phyloP scores from a whole-genome alignment of 176 grass and related monocot species.

The Carex pumila region DNA sequence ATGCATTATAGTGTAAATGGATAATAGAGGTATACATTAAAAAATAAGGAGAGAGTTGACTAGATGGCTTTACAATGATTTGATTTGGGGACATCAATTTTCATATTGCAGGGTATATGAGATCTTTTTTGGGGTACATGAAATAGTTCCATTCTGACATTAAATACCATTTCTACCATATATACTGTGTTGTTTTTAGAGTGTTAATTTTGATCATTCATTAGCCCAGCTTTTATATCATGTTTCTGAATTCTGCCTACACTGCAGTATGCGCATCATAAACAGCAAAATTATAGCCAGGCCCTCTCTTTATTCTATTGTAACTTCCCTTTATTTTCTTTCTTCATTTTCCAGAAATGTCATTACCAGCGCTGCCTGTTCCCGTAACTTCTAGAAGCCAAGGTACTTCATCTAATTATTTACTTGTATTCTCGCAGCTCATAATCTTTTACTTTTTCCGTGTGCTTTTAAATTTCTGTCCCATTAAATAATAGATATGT shows the following conservation, averaged over 20 bases:
- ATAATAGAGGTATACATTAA: too few relatives aligned
- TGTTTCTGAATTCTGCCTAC: not conserved
- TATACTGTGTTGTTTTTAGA: not conserved
- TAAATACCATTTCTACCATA: not conserved
- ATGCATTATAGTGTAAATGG: not conserved
- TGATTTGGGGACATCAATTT: not conserved
- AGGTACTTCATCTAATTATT: conserved; percentile 34
- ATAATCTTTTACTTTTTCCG: not conserved
- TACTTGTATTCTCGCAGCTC: not conserved
- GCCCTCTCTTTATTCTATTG: not conserved
- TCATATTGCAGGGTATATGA: not conserved
- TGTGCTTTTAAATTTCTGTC: not conserved
- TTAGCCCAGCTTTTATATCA: not conserved
- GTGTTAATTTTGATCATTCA: not conserved
- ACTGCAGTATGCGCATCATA: not conserved
- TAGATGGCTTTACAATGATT: not conserved
- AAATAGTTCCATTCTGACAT: not conserved
- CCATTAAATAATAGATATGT: not conserved
- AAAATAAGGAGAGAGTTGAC: not conserved
- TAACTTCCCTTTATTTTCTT: not conserved
- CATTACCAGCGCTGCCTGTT: conserved; percentile 86
- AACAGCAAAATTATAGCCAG: not conserved
- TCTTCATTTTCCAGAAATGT: conserved; percentile 64
- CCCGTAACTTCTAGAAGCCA: conserved; percentile 44
- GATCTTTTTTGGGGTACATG: not conserved